Evolutionary conservation across 257 asterid genomes (phyloP).

Genomic region (Primulina huaijiensis): DNA sequence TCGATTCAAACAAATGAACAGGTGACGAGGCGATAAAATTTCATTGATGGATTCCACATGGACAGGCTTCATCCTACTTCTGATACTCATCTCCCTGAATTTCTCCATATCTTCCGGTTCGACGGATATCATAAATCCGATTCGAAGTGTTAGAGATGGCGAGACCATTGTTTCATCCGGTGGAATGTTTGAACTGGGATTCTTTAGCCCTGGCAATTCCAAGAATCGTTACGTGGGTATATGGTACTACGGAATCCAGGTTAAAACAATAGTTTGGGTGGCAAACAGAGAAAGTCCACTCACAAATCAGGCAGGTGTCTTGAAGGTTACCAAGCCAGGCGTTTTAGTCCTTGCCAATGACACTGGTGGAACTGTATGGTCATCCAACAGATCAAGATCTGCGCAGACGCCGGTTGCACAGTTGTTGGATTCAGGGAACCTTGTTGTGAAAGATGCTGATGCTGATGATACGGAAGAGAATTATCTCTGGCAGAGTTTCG

Average conservation of each 20-base stretch:
- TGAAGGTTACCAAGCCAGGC: slow-evolving; percentile 22
- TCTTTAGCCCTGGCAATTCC: slow-evolving; percentile 11
- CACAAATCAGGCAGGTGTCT: slow-evolving; percentile 9
- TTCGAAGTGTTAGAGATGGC: slow-evolving; percentile 21
- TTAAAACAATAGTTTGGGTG: background rate
- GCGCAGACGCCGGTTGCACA: slow-evolving; percentile 24
- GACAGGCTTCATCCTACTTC: background rate
- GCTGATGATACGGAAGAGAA: slow-evolving; percentile 20
- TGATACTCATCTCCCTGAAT: background rate
- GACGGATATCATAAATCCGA: slow-evolving; percentile 14
- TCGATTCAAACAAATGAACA: no score
- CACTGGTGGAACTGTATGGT: slow-evolving; percentile 27
- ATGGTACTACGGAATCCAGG: slow-evolving; percentile 30
- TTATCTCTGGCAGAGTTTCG: slow-evolving; percentile 28
- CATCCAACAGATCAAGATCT: slow-evolving; percentile 21
- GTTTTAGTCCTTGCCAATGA: slow-evolving; percentile 25
- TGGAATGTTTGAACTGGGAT: slow-evolving; percentile 35
- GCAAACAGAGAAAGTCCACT: slow-evolving; percentile 28
- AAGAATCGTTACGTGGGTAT: slow-evolving; percentile 28
- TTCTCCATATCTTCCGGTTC: background rate
- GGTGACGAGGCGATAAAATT: no score
- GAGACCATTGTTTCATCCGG: slow-evolving; percentile 32
- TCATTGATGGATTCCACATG: background rate
- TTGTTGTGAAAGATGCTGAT: slow-evolving; percentile 31
- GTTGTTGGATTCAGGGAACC: slow-evolving; percentile 35